A percentile compares a stretch with the other conserved stretches of the same genome.
These are phyloP conservation scores for Pseudomassariella vexata DNA, from an alignment of 2,329 filamentous ascomycete species.

Conservation along the genomic window DNA sequence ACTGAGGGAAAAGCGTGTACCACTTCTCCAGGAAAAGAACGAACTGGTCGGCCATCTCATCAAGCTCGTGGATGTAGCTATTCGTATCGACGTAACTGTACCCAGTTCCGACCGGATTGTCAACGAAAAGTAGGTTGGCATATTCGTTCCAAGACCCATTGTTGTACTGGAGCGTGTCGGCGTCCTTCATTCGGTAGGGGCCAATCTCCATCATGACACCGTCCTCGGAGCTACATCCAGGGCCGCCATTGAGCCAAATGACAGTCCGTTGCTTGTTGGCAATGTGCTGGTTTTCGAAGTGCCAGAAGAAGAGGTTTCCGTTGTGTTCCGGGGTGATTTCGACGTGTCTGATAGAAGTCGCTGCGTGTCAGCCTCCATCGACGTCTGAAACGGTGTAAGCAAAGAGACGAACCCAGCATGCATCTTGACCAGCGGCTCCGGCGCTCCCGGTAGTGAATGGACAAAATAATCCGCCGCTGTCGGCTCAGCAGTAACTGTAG, in stretches of 20 bases:
- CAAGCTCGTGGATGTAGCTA: slow-evolving; percentile 77
- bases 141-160: slow-evolving; percentile 99
- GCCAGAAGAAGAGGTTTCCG: slow-evolving; percentile 98
- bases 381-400: slow-evolving; percentile 7
- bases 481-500: slow-evolving; percentile 31
- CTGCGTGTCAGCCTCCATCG: neutral
- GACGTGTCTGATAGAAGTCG: slow-evolving; percentile 62
- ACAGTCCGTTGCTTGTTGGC: slow-evolving; percentile 86
- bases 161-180: slow-evolving; percentile 68
- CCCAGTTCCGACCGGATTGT: slow-evolving; percentile 93
- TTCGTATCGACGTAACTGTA: slow-evolving; percentile 94
- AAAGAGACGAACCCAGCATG: slow-evolving; percentile 75
- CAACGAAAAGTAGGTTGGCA: slow-evolving; percentile 91
- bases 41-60: slow-evolving; percentile 86
- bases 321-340: slow-evolving; percentile 81
- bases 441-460: slow-evolving; percentile 75
- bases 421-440: slow-evolving; percentile 83
- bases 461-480: slow-evolving; percentile 86
- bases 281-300: slow-evolving; percentile 92
- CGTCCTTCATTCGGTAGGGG: slow-evolving; percentile 78
- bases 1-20: slow-evolving; percentile 86
- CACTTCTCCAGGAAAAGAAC: slow-evolving; percentile 85
- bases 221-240: slow-evolving; percentile 95
- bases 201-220: slow-evolving; percentile 95
- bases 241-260: slow-evolving; percentile 95